Evolutionary conservation across 2,329 filamentous ascomycete species (phyloP).

Genomic region (Aspergillus quadricinctus): DNA sequence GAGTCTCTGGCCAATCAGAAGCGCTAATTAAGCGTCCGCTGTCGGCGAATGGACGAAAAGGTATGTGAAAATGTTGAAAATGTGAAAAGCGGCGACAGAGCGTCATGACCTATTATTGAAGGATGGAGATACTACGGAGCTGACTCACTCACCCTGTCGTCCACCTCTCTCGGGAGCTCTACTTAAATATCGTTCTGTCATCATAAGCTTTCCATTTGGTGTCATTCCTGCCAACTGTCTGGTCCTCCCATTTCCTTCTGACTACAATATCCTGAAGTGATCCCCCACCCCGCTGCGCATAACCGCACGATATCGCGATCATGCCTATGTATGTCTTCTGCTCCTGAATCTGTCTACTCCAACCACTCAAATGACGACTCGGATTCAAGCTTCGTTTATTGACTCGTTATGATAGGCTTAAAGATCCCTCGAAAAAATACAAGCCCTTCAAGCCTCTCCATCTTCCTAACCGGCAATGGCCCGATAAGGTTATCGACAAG

Average conservation of each 20-base stretch:
- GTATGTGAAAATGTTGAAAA: neutral
- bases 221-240: neutral
- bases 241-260: constrained; percentile 1
- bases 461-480: constrained; percentile 64
- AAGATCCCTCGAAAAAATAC: constrained; percentile 48
- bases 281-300: constrained; percentile 8
- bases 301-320: constrained; percentile 14
- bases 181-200: neutral
- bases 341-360: constrained; percentile 1
- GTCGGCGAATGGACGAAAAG: constrained; percentile 12
- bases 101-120: constrained; percentile 1
- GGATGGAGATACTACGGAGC: neutral
- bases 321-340: constrained; percentile 36
- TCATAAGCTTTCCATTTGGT: neutral
- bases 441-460: constrained; percentile 44
- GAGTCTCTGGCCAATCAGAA: neutral
- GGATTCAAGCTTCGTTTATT: neutral
- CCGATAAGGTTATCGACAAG: constrained; percentile 74
- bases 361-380: neutral
- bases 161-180: neutral
- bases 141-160: constrained; percentile 6
- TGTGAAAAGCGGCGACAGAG: constrained; percentile 1
- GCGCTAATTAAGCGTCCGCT: constrained; percentile 7
- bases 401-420: constrained; percentile 35
- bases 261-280: neutral